Evolutionary conservation across 441 rosid genomes (phyloP), one percentile per base, ranked within the genome.

Genomic region (Gossypium schwendimanii): DNA sequence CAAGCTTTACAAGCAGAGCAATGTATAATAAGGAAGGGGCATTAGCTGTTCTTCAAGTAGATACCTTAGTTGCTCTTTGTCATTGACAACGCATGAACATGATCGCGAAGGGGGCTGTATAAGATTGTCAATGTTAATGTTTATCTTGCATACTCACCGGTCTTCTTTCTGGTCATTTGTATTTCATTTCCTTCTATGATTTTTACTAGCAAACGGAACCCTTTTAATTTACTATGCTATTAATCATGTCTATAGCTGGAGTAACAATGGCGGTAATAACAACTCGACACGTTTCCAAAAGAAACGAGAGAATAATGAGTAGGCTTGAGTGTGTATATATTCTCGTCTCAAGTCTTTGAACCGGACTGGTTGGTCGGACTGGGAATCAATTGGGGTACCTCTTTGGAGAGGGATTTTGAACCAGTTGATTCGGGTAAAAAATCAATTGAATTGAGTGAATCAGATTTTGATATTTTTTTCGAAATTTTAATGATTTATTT

Each of bases 1-100:
- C 47, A 94, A 94, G 92, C 39, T 87, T 59, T 94, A 94, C 84
- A 94, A 89, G 84, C 98, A 94, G 77, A 94, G 98, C 84, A 94
- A 94, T 82, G 96, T 85, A 17, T 92, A 81, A 83, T 33, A 45
- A 5, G 17, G 18, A 72, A 15, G 10, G 20, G 58, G 15, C 41
- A 64, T 20, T 50, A 20, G 49, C 63, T 63, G 17, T n/a, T 4
- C 4, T 41, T 63, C 47, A 26, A 23, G 63, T 52, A n/a, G 69
- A 68, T 54, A 47, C 62, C 4, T 55, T 53, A 36, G n/a, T 33
- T 64, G 18, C 41, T 14, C 59, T 33, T n/a, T 52, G 2, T n/a
- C 17, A 23, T 71, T 41, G 20, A 57, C 26, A 73, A 64, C 47
- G 50, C 57, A 36, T 20, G 36, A 15, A 50, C 72, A 31, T 41